Evolutionary conservation across 2,329 filamentous ascomycete genomes (phyloP), one percentile per base, ranked within the genome.

Genomic region (Diaporthe humulicola): DNA sequence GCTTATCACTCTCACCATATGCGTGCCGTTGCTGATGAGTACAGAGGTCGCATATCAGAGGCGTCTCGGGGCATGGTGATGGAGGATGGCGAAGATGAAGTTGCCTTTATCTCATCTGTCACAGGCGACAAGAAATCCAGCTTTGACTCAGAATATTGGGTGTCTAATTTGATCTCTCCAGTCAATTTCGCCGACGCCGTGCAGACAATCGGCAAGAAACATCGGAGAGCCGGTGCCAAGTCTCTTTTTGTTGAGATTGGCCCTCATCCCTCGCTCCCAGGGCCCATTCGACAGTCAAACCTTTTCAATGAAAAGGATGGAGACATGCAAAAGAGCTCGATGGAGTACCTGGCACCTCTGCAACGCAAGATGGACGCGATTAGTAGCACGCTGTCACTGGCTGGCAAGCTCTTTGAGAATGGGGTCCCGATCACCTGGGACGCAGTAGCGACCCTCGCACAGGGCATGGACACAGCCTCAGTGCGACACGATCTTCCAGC

Each of bases 351-450:
- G 4, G 83, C 86, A 1, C 81, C 83, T 0, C 86, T 93, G 3
- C 48, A 52, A 28, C 48, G 48, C 8, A 78, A 88, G 6, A 87
- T 90, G 42, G 87, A 88, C 30, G 86, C 87, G 1, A 86, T 87
- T 1, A 83, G 86, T 19, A 83, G 84, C 0, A 84, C 85, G 1
- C 79, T 87, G 45, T 85, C 88, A 4, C 48, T 52, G n/a, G 48
- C 48, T 4, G 48, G 48, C 12, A 52, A 5, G 17, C 48, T 52
- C 9, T 52, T 52, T 14, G 48, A 52, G 12, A 10, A 28, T 15
- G 48, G 48, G 1, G 48, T 52, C 4, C n/a, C 22, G 3, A 9
- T 52, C 12, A n/a, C 2, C 6, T 52, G 48, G 36, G 38, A 42
- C 12, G 12, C 19, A 9, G 22, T 52, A 4, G 25, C 38, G 9